Conservation (phyloP, 2,329 filamentous ascomycete species). For the Penicillium sp. region DNA sequence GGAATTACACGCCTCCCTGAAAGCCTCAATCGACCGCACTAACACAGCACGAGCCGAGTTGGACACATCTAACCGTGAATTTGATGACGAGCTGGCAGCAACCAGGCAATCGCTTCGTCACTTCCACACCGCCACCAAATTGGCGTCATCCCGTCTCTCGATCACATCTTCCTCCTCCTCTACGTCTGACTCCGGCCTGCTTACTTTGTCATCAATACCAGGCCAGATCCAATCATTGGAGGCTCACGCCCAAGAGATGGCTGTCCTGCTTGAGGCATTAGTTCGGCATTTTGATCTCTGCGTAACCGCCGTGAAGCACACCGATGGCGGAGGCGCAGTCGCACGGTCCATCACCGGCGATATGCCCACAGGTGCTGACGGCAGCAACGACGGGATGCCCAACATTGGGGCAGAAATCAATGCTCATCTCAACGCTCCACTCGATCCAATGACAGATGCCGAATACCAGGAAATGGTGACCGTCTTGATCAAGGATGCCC, state of each 20-base stretch:
- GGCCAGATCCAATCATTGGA: slow-evolving; percentile 66
- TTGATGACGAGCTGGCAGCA: slow-evolving; percentile 71
- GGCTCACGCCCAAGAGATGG: slow-evolving; percentile 78
- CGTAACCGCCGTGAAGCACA: slow-evolving; percentile 86
- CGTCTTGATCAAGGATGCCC: slow-evolving; percentile 64
- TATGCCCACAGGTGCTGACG: slow-evolving; percentile 54
- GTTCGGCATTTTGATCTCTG: slow-evolving; percentile 91
- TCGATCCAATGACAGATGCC: slow-evolving; percentile 71
- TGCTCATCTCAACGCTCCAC: slow-evolving; percentile 45
- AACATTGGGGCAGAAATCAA: slow-evolving; percentile 36
- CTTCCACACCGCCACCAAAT: slow-evolving; percentile 40
- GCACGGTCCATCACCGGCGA: slow-evolving; percentile 68
- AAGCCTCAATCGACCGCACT: slow-evolving; percentile 62
- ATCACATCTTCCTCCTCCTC: slow-evolving; percentile 37
- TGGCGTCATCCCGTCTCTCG: slow-evolving; percentile 40
- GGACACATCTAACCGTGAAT: slow-evolving; percentile 59
- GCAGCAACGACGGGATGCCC: slow-evolving; percentile 32
- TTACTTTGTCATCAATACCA: slow-evolving; percentile 48
- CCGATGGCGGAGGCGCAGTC: slow-evolving; percentile 75
- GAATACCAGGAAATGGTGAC: slow-evolving; percentile 82
- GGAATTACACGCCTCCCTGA: slow-evolving; percentile 58
- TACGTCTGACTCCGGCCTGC: slow-evolving; percentile 35
- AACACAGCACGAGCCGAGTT: slow-evolving; percentile 62
- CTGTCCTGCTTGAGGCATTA: slow-evolving; percentile 74
- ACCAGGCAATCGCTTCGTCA: slow-evolving; percentile 62